These are phyloP conservation scores for Nemania diffusa DNA, from an alignment of 2,329 filamentous ascomycete species.

Conservation along the genomic window DNA sequence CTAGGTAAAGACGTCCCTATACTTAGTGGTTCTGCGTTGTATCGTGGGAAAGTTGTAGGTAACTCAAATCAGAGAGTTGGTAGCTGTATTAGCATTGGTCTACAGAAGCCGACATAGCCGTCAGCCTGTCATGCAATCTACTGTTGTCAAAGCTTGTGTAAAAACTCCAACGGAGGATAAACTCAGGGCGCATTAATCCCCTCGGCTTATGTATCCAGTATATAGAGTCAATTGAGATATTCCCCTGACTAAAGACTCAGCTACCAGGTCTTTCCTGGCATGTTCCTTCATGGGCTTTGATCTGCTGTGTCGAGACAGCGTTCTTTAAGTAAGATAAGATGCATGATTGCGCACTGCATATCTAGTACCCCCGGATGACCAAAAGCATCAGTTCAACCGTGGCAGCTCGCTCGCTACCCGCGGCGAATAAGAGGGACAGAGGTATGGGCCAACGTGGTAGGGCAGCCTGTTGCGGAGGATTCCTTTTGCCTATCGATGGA, in stretches of 20 bases:
- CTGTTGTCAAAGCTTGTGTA: slow-evolving; percentile 1
- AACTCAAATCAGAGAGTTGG: slow-evolving; percentile 9
- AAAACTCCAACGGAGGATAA: neutral
- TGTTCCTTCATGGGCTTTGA: neutral
- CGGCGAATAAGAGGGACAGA: slow-evolving; percentile 5
- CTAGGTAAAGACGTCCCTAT: neutral
- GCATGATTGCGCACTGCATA: slow-evolving; percentile 8
- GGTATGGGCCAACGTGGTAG: slow-evolving; percentile 19
- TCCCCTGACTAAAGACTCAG: neutral
- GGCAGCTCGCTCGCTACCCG: slow-evolving; percentile 6
- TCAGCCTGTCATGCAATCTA: neutral
- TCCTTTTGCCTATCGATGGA: slow-evolving; percentile 4
- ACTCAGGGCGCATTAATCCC: neutral
- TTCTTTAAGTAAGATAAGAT: neutral
- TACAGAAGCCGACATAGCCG: slow-evolving; percentile 23
- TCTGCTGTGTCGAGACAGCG: slow-evolving; percentile 7
- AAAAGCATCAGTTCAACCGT: slow-evolving; percentile 8
- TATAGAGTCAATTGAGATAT: neutral
- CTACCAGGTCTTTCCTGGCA: neutral
- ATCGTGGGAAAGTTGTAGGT: neutral
- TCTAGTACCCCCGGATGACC: slow-evolving; percentile 20
- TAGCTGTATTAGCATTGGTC: slow-evolving; percentile 5
- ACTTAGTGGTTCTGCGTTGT: neutral
- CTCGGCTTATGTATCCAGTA: neutral
- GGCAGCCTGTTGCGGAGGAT: slow-evolving; percentile 1